phyloP scores from a whole-genome alignment of 768 basidiomycete species.

The Stropharia rugosoannulata region DNA sequence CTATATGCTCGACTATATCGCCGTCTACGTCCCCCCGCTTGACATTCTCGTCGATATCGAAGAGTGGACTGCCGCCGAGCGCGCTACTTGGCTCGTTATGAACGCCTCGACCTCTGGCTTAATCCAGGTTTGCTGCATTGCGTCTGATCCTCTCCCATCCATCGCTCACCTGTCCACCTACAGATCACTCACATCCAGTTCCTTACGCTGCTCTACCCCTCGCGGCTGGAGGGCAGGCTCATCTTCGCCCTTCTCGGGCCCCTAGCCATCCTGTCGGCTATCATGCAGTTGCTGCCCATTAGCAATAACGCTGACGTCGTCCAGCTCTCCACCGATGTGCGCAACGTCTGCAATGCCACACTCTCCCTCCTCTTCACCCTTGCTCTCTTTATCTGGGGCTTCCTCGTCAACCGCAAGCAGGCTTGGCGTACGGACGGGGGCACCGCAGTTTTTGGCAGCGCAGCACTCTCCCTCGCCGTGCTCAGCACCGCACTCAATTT shows the following conservation, averaged over 20 bases:
- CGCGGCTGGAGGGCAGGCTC: constrained; percentile 80
- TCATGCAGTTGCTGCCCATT: constrained; percentile 83
- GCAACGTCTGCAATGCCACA: constrained; percentile 95
- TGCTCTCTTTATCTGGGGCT: constrained; percentile 91
- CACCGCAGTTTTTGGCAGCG: constrained; percentile 89
- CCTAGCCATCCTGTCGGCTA: constrained; percentile 78
- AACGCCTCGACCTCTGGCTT: constrained; percentile 82
- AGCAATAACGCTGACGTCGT: constrained; percentile 39
- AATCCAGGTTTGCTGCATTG: constrained; percentile 65
- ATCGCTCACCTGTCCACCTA: background rate
- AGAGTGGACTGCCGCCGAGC: constrained; percentile 63
- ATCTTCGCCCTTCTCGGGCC: constrained; percentile 88
- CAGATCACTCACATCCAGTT: constrained; percentile 98
- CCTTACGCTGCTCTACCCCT: constrained; percentile 92
- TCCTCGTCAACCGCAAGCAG: constrained; percentile 81
- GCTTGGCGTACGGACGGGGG: constrained; percentile 98
- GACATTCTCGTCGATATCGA: constrained; percentile 27
- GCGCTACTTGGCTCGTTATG: constrained; percentile 83
- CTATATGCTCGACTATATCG: constrained; percentile 93
- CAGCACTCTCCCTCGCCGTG: constrained; percentile 80
- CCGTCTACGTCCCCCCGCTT: constrained; percentile 71
- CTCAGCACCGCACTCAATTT: constrained; percentile 86
- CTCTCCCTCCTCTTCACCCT: constrained; percentile 93
- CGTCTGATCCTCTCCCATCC: background rate
- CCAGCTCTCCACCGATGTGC: constrained; percentile 67